phyloP scores from a whole-genome alignment of 176 grass and related monocot species.

The Oryza officinalis region DNA sequence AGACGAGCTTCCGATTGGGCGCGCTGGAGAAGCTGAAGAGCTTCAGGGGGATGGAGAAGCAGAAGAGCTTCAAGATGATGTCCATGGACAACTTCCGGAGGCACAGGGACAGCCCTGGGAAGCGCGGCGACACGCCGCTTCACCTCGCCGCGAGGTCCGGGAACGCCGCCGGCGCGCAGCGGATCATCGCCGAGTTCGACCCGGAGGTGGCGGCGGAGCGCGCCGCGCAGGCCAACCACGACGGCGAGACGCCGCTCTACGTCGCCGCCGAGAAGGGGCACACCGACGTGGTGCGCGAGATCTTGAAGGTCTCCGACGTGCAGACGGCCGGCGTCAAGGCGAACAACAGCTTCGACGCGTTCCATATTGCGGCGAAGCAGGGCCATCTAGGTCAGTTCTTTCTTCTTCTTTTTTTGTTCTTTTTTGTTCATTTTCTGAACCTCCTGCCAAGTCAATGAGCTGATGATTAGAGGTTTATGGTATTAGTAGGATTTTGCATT shows the following conservation, averaged over 20 bases:
- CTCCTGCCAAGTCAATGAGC: constrained; percentile 15
- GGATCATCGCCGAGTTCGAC: constrained; percentile 57
- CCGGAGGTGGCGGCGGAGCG: constrained; percentile 45
- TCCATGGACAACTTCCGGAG: constrained; percentile 68
- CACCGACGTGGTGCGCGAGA: constrained; percentile 68
- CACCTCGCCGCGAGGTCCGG: constrained; percentile 84
- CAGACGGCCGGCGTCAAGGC: constrained; percentile 81
- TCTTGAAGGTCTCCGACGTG: constrained; percentile 68
- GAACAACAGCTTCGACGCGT: constrained; percentile 74
- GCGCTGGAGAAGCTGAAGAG: constrained; percentile 64
- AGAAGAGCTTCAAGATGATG: constrained; percentile 56
- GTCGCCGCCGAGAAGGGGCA: constrained; percentile 80
- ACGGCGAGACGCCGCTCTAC: constrained; percentile 84
- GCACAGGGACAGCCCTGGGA: constrained; percentile 73
- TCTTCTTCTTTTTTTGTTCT: neutral
- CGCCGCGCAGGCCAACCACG: constrained; percentile 72
- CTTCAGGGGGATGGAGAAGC: constrained; percentile 65
- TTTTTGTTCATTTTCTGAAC: neutral
- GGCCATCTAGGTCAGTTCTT: constrained; percentile 69
- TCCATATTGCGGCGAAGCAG: constrained; percentile 88
- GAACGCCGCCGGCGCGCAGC: constrained; percentile 49
- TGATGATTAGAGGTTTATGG: constrained; percentile 26
- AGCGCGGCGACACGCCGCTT: constrained; percentile 71
- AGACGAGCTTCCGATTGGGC: constrained; percentile 55
- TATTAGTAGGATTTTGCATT: neutral